phyloP scores from a whole-genome alignment of 1,139 yeast species.

The Hyphopichia fennica region DNA sequence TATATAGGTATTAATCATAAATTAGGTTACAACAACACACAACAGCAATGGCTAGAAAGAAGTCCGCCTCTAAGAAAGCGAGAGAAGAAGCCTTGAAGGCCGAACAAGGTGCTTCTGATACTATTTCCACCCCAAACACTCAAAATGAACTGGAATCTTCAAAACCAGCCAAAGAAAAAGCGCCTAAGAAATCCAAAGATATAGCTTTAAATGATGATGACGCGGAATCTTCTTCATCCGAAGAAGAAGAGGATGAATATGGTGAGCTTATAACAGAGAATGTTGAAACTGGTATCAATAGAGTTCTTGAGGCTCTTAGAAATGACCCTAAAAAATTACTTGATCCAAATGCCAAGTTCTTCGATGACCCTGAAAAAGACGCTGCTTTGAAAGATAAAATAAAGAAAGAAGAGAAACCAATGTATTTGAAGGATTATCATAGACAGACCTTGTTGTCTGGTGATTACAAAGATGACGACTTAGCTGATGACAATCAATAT shows the following conservation, averaged over 20 bases:
- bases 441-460: slow-evolving; percentile 75
- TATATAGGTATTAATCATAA: too few species aligned
- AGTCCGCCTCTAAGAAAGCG: slow-evolving; percentile 81
- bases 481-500: slow-evolving; percentile 33
- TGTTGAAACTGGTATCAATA: slow-evolving; percentile 75
- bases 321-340: slow-evolving; percentile 63
- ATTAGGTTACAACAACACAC: neutral
- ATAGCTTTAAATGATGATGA: slow-evolving; percentile 20
- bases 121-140: slow-evolving; percentile 5
- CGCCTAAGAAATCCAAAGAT: slow-evolving; percentile 12
- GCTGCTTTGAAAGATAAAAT: slow-evolving; percentile 12
- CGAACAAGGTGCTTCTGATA: slow-evolving; percentile 1
- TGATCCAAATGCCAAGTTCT: slow-evolving; percentile 69
- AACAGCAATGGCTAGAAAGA: slow-evolving; percentile 76
- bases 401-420: slow-evolving; percentile 69
- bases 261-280: slow-evolving; percentile 88
- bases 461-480: slow-evolving; percentile 49
- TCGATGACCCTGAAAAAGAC: slow-evolving; percentile 56
- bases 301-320: slow-evolving; percentile 70
- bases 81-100: slow-evolving; percentile 32
- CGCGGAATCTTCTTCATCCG: slow-evolving; percentile 33
- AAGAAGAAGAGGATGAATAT: slow-evolving; percentile 88
- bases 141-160: slow-evolving; percentile 14
- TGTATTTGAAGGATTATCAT: slow-evolving; percentile 90
- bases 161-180: slow-evolving; percentile 17